A percentile compares a stretch with the other conserved stretches of the same genome.
Conservation (phyloP, 305 asterid genomes). For the Fraxinus greggii region DNA sequence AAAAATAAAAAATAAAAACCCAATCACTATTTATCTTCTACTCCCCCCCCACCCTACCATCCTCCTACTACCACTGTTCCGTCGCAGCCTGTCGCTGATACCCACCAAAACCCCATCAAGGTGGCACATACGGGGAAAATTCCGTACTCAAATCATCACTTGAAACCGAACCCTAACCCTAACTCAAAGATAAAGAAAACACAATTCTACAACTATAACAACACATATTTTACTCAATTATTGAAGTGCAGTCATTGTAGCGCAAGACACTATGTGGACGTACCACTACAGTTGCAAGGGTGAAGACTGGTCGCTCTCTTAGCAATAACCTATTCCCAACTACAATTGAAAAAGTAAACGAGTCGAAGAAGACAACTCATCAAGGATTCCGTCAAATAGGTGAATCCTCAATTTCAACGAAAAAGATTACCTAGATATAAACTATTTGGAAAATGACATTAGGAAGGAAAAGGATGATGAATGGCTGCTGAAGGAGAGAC, state of each 20-base stretch:
- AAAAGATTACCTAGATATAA: neutral
- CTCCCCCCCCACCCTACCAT: too few relatives aligned
- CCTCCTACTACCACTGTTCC: too few relatives aligned
- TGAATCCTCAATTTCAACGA: neutral
- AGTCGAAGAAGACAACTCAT: slow-evolving; percentile 15
- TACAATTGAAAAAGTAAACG: slow-evolving; percentile 24
- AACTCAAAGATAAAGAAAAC: too few relatives aligned
- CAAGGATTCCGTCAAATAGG: neutral
- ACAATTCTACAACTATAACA: slow-evolving; percentile 31
- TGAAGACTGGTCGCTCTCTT: slow-evolving; percentile 74
- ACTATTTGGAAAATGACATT: neutral
- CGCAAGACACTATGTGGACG: slow-evolving; percentile 1
- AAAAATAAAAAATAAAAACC: too few relatives aligned
- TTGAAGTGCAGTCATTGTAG: neutral
- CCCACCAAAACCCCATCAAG: too few relatives aligned
- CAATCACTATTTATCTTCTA: too few relatives aligned
- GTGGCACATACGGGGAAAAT: too few relatives aligned
- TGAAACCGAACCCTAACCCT: too few relatives aligned
- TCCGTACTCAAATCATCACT: too few relatives aligned
- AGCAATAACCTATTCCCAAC: slow-evolving; percentile 72
- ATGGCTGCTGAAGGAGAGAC: neutral
- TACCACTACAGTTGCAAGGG: slow-evolving; percentile 86
- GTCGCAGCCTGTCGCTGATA: too few relatives aligned
- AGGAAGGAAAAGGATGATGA: neutral
- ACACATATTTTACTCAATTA: slow-evolving; percentile 1